phyloP scores from a whole-genome alignment of 2,329 filamentous ascomycete species.

The Myriosclerotinia duriaeana region DNA sequence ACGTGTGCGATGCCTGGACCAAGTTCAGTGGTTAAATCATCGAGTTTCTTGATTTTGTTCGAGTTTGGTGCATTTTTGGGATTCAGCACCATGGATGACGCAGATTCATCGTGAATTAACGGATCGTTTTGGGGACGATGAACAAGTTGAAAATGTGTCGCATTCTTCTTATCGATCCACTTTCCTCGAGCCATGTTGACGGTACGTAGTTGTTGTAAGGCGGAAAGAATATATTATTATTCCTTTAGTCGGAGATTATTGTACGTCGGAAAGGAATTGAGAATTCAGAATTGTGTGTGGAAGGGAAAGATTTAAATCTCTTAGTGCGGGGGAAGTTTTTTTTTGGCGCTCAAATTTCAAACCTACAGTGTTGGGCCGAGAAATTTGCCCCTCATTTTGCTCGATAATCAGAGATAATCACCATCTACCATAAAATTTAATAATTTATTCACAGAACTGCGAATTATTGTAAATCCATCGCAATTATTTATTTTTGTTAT shows the following conservation, averaged over 20 bases:
- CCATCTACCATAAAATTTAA: constrained; percentile 23
- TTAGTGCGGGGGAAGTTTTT: constrained; percentile 20
- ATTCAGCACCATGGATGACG: constrained; percentile 88
- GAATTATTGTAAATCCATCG: constrained; percentile 1
- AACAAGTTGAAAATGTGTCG: constrained; percentile 90
- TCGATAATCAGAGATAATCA: constrained; percentile 31
- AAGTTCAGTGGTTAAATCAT: constrained; percentile 75
- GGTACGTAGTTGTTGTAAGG: constrained; percentile 32
- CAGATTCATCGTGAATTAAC: constrained; percentile 86
- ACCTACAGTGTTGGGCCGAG: constrained; percentile 1
- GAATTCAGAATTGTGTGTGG: constrained; percentile 20
- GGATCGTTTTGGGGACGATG: constrained; percentile 97
- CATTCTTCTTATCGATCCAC: constrained; percentile 79
- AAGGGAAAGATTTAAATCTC: constrained; percentile 27
- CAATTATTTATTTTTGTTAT: not conserved
- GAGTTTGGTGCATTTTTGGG: constrained; percentile 55
- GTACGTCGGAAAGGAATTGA: not conserved
- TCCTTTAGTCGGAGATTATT: not conserved
- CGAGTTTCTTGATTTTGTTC: constrained; percentile 63
- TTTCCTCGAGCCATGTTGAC: constrained; percentile 39
- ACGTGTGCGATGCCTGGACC: constrained; percentile 64
- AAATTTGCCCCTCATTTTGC: constrained; percentile 28
- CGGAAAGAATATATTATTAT: not conserved
- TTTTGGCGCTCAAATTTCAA: constrained; percentile 28
- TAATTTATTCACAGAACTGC: not conserved